phyloP scores from a whole-genome alignment of 73 alveolate genomes.

The Tetrahymena malaccensis region DNA sequence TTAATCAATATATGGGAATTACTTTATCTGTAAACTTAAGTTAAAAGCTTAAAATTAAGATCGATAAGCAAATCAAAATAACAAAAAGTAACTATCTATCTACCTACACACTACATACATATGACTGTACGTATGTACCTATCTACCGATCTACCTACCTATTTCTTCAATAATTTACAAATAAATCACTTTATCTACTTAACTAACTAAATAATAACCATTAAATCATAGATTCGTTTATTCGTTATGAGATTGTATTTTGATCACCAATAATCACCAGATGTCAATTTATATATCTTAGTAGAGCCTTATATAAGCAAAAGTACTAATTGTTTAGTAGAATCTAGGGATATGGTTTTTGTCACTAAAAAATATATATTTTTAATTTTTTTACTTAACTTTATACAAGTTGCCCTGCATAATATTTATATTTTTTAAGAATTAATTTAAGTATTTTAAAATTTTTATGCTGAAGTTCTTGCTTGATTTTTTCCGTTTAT shows the following conservation, averaged over 20 bases:
- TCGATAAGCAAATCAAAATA: not conserved
- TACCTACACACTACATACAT: not conserved
- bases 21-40: not conserved
- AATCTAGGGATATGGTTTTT: not conserved
- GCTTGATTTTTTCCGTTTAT: not conserved
- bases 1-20: not conserved
- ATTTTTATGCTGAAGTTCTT: not conserved
- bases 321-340: not conserved
- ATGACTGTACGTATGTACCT: not conserved
- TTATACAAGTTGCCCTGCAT: not conserved
- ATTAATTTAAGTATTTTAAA: no score
- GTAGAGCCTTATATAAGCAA: no score
- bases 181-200: not conserved
- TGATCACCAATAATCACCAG: no score
- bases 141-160: not conserved
- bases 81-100: no score
- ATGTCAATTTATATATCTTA: no score
- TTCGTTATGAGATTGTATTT: no score
- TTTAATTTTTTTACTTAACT: not conserved
- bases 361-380: not conserved
- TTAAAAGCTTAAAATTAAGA: not conserved
- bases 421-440: not conserved
- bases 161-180: not conserved
- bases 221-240: not conserved
- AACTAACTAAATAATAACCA: no score